phyloP scores from a whole-genome alignment of 2,329 filamentous ascomycete genomes.

The Colletotrichum tabaci region DNA sequence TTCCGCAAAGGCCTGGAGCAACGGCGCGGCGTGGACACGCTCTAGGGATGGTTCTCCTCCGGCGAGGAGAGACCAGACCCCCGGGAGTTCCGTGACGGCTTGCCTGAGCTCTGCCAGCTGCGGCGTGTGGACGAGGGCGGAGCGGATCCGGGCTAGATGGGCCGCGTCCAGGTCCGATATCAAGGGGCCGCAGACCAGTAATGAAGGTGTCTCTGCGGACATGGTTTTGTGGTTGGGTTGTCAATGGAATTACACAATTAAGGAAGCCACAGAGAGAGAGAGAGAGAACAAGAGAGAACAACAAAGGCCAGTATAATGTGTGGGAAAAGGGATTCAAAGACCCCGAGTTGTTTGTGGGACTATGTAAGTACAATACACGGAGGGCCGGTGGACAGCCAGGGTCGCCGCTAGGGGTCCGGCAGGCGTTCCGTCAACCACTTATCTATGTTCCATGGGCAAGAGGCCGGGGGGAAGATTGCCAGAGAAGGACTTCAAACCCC shows the following conservation, averaged over 20 bases:
- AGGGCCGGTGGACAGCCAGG: too few relatives aligned
- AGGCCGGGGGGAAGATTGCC: too few relatives aligned
- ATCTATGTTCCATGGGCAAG: too few relatives aligned
- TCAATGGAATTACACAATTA: background rate
- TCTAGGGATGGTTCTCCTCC: background rate
- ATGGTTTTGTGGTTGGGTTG: background rate
- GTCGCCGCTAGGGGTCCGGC: too few relatives aligned
- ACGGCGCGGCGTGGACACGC: background rate
- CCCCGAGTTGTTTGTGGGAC: too few relatives aligned
- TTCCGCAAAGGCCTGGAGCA: conserved; percentile 8
- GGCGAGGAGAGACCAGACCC: background rate
- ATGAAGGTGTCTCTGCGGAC: background rate
- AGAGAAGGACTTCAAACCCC: too few relatives aligned
- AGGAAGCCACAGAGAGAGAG: background rate
- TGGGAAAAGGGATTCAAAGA: too few relatives aligned
- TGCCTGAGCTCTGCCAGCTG: background rate
- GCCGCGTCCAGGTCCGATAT: background rate
- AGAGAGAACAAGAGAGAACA: background rate
- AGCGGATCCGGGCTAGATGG: background rate
- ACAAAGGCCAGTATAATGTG: background rate
- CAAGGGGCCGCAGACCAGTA: background rate
- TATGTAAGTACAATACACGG: too few relatives aligned
- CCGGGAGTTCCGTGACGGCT: conserved; percentile 1
- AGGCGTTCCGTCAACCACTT: too few relatives aligned
- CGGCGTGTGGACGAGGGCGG: background rate